phyloP scores from a whole-genome alignment of 345 rosid species.

The Carallia brachiata region DNA sequence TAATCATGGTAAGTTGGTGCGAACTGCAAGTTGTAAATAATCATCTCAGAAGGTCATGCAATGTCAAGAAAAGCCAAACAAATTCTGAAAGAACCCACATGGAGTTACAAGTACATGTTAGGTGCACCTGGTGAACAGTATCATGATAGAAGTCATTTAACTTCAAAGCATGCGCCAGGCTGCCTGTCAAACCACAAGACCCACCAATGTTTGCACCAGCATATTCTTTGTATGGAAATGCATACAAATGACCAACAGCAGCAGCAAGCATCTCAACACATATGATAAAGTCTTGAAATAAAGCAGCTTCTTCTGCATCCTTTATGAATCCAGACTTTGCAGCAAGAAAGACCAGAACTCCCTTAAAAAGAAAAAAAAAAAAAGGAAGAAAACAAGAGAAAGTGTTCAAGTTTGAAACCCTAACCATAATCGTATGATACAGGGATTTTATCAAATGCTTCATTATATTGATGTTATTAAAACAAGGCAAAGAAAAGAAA shows the following conservation, averaged over 20 bases:
- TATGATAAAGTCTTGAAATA: slow-evolving; percentile 81
- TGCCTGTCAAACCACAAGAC: slow-evolving; percentile 63
- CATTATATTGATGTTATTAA: too few relatives aligned
- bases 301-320: slow-evolving; percentile 84
- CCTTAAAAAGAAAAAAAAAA: slow-evolving; percentile 40
- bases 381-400: neutral
- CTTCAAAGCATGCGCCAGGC: slow-evolving; percentile 86
- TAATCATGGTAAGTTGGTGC: slow-evolving; percentile 98
- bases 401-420: too few relatives aligned
- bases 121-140: slow-evolving; percentile 88
- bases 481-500: too few relatives aligned
- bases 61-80: neutral
- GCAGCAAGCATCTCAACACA: slow-evolving; percentile 98
- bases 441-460: too few relatives aligned
- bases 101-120: neutral
- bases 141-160: slow-evolving; percentile 96
- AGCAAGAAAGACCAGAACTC: slow-evolving; percentile 91
- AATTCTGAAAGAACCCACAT: neutral
- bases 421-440: too few relatives aligned
- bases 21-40: slow-evolving; percentile 43
- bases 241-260: slow-evolving; percentile 88
- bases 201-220: slow-evolving; percentile 92
- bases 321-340: slow-evolving; percentile 83
- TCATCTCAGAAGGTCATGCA: neutral
- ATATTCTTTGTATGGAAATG: slow-evolving; percentile 98